These are phyloP conservation scores for Vaucheria bursata DNA, from an alignment of 352 stramenopile genomes.

Conservation along the genomic window DNA sequence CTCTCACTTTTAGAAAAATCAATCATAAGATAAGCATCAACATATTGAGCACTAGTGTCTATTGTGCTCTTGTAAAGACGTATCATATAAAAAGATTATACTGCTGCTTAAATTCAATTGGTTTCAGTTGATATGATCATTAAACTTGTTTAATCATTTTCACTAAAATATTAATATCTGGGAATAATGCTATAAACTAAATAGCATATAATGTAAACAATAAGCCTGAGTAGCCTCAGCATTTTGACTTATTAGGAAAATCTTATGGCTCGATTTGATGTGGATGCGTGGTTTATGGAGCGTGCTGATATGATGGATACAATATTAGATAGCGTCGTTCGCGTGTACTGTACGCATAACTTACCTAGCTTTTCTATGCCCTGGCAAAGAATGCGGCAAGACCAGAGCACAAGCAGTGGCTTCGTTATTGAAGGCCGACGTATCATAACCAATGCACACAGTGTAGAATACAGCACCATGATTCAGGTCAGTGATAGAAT, in stretches of 20 bases:
- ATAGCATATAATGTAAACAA: neutral
- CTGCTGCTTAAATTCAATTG: neutral
- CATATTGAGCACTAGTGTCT: too few species aligned
- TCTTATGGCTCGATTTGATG: neutral
- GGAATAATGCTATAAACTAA: neutral
- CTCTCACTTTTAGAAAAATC: too few species aligned
- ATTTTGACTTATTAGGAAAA: neutral
- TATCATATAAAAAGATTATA: neutral
- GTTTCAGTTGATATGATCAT: neutral
- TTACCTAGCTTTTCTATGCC: constrained; percentile 47
- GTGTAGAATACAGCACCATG: constrained; percentile 49
- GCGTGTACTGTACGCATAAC: constrained; percentile 48
- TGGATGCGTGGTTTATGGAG: constrained; percentile 22
- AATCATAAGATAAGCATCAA: too few species aligned
- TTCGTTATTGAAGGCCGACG: constrained; percentile 48
- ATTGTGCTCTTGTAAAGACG: too few species aligned
- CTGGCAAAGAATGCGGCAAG: constrained; percentile 48
- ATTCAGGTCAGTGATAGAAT: constrained; percentile 43
- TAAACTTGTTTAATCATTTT: neutral
- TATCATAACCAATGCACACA: constrained; percentile 52
- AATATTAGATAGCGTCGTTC: constrained; percentile 33
- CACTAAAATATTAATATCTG: neutral
- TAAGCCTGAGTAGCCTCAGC: neutral
- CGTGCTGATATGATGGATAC: constrained; percentile 31
- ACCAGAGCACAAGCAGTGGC: constrained; percentile 47